Evolutionary conservation across 306 rosid species (phyloP).

Genomic region (Benincasa hispida): DNA sequence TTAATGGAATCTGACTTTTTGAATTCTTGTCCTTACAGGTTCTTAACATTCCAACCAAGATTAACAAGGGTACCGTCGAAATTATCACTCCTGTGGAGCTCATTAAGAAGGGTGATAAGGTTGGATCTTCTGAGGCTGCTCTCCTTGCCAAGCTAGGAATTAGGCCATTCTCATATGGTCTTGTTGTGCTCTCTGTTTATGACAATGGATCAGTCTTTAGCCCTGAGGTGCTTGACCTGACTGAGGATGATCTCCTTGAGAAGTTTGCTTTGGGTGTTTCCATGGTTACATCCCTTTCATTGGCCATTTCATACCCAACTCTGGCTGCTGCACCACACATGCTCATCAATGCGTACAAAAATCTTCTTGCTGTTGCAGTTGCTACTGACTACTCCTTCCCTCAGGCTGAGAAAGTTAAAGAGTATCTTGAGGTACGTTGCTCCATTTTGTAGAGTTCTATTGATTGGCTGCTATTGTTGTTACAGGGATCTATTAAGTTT

Average conservation of each 20-base stretch:
- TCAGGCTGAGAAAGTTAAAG: constrained; percentile 70
- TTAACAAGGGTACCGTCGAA: constrained; percentile 93
- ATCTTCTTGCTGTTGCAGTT: constrained; percentile 49
- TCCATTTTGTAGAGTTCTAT: not conserved
- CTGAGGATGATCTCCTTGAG: constrained; percentile 61
- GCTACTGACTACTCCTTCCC: constrained; percentile 58
- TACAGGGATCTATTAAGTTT: not conserved
- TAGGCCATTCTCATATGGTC: constrained; percentile 90
- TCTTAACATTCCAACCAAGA: constrained; percentile 75
- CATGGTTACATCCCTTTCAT: constrained; percentile 53
- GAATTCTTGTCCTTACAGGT: constrained; percentile 29
- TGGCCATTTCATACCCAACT: constrained; percentile 74
- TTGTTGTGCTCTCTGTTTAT: constrained; percentile 52
- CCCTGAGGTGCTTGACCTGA: constrained; percentile 82
- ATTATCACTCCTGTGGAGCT: constrained; percentile 94
- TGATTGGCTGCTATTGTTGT: not conserved
- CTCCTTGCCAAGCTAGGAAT: constrained; percentile 86
- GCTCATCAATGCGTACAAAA: constrained; percentile 71
- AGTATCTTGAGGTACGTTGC: constrained; percentile 43
- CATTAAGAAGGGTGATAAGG: constrained; percentile 89
- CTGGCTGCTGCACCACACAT: constrained; percentile 86
- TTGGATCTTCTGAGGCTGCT: constrained; percentile 91
- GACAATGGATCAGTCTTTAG: constrained; percentile 73
- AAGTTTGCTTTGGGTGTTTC: constrained; percentile 74
- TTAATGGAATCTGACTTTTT: not conserved